Evolutionary conservation across 2,329 filamentous ascomycete genomes (phyloP).

Genomic region (Capronia epimyces): DNA sequence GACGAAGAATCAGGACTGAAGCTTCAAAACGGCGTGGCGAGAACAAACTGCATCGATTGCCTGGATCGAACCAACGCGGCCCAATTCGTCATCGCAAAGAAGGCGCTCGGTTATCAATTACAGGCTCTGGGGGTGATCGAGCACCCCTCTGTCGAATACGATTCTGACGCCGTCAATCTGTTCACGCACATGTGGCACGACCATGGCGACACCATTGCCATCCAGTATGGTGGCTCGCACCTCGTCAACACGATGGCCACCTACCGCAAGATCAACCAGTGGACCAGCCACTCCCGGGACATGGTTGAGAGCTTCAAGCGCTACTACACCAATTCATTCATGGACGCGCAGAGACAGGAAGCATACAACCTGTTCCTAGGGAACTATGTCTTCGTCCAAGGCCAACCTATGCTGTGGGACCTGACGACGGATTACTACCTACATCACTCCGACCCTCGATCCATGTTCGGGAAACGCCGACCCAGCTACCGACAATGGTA

Average conservation of each 20-base stretch:
- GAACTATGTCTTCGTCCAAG: conserved; percentile 83
- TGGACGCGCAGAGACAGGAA: conserved; percentile 95
- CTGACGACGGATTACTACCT: conserved; percentile 92
- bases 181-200: conserved; percentile 99
- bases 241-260: conserved; percentile 99
- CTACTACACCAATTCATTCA: conserved; percentile 97
- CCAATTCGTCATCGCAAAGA: conserved; percentile 95
- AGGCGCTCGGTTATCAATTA: conserved; percentile 84
- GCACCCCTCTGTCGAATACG: conserved; percentile 75
- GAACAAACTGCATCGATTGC: conserved; percentile 98
- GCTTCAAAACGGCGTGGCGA: conserved; percentile 84
- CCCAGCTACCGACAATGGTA: conserved; percentile 87
- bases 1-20: conserved; percentile 58
- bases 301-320: conserved; percentile 99
- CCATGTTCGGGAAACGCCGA: conserved; percentile 58
- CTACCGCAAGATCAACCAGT: conserved; percentile 97
- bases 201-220: conserved; percentile 93
- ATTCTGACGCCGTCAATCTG: conserved; percentile 90
- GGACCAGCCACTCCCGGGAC: conserved; percentile 93
- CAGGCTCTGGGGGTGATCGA: conserved; percentile 84
- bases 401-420: conserved; percentile 95
- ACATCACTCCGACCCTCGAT: conserved; percentile 77
- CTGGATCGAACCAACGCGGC: conserved; percentile 95
- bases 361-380: conserved; percentile 96
- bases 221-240: conserved; percentile 95